Evolutionary conservation across 2,329 filamentous ascomycete genomes (phyloP).

Genomic region (Pleomassaria siparia): DNA sequence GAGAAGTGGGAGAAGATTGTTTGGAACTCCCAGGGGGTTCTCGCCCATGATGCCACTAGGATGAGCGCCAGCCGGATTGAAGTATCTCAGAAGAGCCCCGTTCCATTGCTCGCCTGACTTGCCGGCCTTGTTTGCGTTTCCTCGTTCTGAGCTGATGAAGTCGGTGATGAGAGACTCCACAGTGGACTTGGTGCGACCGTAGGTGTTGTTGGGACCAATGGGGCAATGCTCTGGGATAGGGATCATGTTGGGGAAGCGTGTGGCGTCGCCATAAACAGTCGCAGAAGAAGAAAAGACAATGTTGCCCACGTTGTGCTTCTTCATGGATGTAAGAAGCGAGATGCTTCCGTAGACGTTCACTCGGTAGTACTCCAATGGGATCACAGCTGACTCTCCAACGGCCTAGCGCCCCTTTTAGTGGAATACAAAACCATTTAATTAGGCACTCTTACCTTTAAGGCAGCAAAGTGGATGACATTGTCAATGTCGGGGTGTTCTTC

Average conservation of each 20-base stretch:
- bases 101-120: conserved; percentile 81
- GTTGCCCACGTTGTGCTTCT: conserved; percentile 86
- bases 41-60: conserved; percentile 97
- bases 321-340: conserved; percentile 82
- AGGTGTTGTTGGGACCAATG: conserved; percentile 94
- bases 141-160: conserved; percentile 82
- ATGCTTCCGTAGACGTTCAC: conserved; percentile 96
- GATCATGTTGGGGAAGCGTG: conserved; percentile 96
- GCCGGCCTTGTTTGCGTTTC: conserved; percentile 76
- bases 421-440: background rate
- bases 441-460: conserved; percentile 75
- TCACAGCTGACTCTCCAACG: conserved; percentile 91
- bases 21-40: conserved; percentile 92
- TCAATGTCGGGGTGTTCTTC: conserved; percentile 88
- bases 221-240: conserved; percentile 97
- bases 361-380: conserved; percentile 94
- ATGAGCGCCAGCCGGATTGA: conserved; percentile 95
- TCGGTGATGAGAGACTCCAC: conserved; percentile 93
- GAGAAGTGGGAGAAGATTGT: conserved; percentile 90
- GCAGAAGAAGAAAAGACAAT: conserved; percentile 98
- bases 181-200: conserved; percentile 92
- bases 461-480: conserved; percentile 98
- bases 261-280: conserved; percentile 97
- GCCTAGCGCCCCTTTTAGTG: conserved; percentile 59
- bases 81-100: conserved; percentile 89